These are phyloP conservation scores for Lagenaria siceraria DNA, from an alignment of 306 rosid species.

Conservation along the genomic window DNA sequence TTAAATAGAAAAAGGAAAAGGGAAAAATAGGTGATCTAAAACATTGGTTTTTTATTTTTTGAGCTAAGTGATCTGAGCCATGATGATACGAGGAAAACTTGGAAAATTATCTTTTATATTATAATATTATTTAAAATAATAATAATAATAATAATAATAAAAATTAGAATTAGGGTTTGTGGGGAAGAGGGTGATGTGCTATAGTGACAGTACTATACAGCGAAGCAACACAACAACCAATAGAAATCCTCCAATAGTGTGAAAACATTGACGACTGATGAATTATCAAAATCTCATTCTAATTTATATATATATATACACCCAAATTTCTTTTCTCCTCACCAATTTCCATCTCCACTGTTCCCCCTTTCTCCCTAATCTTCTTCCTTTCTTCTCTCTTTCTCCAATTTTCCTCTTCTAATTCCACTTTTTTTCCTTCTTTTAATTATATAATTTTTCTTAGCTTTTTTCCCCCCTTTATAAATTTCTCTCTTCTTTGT, in stretches of 20 bases:
- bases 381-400: background rate
- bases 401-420: background rate
- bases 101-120: background rate
- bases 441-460: background rate
- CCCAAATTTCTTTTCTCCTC: constrained; percentile 10
- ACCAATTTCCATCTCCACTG: constrained; percentile 25
- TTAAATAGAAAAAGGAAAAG: background rate
- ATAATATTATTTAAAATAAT: background rate
- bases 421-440: background rate
- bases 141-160: background rate
- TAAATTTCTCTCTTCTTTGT: background rate
- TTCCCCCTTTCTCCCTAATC: constrained; percentile 5
- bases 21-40: background rate
- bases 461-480: background rate
- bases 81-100: constrained; percentile 8
- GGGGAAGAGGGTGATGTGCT: constrained; percentile 26
- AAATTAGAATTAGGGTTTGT: constrained; percentile 35
- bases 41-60: too few relatives aligned
- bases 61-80: background rate
- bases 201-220: constrained; percentile 33
- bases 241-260: constrained; percentile 15
- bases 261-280: constrained; percentile 8
- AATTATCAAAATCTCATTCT: constrained; percentile 7
- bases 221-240: constrained; percentile 42
- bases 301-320: background rate